Evolutionary conservation across 352 stramenopile genomes (phyloP), one percentile per base, ranked within the genome.

Genomic region (Phytopythium aichiense): DNA sequence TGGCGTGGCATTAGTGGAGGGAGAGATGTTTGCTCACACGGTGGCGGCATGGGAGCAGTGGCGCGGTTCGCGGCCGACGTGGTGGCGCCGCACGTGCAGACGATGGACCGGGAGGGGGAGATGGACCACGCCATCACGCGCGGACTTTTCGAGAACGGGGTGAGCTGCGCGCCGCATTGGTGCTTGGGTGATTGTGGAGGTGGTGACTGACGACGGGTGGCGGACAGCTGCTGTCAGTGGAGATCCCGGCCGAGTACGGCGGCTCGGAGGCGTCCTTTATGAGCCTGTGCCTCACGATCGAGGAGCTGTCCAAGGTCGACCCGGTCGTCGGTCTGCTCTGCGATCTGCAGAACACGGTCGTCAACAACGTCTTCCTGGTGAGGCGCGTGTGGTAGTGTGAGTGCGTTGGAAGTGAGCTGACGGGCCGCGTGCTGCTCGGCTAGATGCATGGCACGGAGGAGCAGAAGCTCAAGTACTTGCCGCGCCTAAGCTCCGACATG

Each of bases 261-360:
- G 97, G 97, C 38, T 93, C 77, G 30, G 96, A 95, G 42, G 87
- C 97, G 28, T 97, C 84, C 18, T 99, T 99, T 72, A 98, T 98
- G 72, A 94, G 84, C 30, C 79, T 97, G 23, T 97, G 91, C 61
- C 81, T 99, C 46, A 97, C 94, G 13, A 97, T 99, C 38, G 96
- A 99, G 76, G 96, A 99, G 81, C 74, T 99, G 23, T 97, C 93
- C 9, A 92, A 96, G 63, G 87, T 99, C 18, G 97, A 99, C 68
- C 94, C 96, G 6, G 91, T 92, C 3, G 91, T 99, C 3, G 90
- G 89, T 9, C 88, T 99, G 40, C 77, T 98, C 23, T 96, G 97
- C 13, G 97, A 99, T 58, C 89, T 99, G 61, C 97, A 99, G 68
- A 96, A 96, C 67, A 96, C 87, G 0, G 84, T 96, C 60, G 85